Evolutionary conservation across 352 stramenopile species (phyloP).

Genomic region (Phytophthora aleatoria): DNA sequence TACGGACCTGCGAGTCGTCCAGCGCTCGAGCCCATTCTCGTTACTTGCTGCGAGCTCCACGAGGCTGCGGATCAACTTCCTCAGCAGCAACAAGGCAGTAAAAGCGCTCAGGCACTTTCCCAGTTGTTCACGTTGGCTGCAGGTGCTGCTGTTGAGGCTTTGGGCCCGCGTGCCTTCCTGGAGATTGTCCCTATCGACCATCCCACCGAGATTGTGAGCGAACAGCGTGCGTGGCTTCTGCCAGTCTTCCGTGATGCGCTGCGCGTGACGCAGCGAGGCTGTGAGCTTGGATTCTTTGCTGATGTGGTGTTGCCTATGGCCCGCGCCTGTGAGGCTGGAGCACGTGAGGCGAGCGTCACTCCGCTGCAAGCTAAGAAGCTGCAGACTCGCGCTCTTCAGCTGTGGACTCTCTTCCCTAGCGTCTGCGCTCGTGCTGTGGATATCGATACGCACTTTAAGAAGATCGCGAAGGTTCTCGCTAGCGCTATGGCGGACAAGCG

Average conservation of each 20-base stretch:
- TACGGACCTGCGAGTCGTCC: constrained; percentile 63
- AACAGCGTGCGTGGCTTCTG: constrained; percentile 83
- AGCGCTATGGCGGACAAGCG: constrained; percentile 89
- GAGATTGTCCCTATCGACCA: constrained; percentile 78
- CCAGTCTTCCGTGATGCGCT: constrained; percentile 77
- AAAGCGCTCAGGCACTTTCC: constrained; percentile 46
- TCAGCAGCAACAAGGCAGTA: constrained; percentile 40
- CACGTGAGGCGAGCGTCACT: constrained; percentile 66
- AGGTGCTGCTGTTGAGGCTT: constrained; percentile 59
- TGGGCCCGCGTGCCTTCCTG: constrained; percentile 74
- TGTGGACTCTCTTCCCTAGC: constrained; percentile 85
- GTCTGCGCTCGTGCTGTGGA: constrained; percentile 76
- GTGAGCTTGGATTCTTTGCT: constrained; percentile 77
- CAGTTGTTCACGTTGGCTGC: constrained; percentile 75
- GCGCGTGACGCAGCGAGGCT: constrained; percentile 42
- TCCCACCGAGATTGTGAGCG: constrained; percentile 68
- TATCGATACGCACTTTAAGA: constrained; percentile 84
- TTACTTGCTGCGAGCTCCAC: constrained; percentile 80
- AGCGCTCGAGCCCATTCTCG: constrained; percentile 66
- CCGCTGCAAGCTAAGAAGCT: constrained; percentile 75
- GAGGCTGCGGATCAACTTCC: constrained; percentile 79
- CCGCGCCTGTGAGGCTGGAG: constrained; percentile 71
- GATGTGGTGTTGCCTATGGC: constrained; percentile 72
- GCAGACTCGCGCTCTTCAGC: constrained; percentile 77
- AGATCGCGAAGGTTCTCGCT: constrained; percentile 83